Conservation (phyloP, 2,329 filamentous ascomycete genomes). For the Cladosporium sp. region DNA sequence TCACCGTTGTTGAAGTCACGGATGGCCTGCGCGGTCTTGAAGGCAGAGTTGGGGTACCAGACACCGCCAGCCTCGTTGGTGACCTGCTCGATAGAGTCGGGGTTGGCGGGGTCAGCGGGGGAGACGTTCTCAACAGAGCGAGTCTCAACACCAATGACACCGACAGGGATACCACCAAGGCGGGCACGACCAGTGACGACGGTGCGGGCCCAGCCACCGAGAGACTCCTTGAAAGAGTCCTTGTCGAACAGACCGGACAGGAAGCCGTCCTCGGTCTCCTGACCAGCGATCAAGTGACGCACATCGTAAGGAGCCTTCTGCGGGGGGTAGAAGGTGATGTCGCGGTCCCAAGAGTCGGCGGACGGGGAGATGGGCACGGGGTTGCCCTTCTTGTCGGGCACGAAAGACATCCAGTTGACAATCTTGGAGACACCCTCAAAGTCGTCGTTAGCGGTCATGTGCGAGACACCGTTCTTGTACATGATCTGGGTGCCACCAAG, state of each 20-base stretch:
- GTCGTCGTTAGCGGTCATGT: slow-evolving; percentile 97
- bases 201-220: slow-evolving; percentile 94
- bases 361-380: slow-evolving; percentile 89
- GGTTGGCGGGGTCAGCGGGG: slow-evolving; percentile 94
- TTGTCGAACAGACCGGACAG: slow-evolving; percentile 91
- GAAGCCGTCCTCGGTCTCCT: slow-evolving; percentile 81
- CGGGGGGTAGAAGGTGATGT: slow-evolving; percentile 75
- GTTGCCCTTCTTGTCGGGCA: slow-evolving; percentile 90
- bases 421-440: slow-evolving; percentile 98
- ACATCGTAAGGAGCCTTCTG: slow-evolving; percentile 88
- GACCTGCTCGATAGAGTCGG: slow-evolving; percentile 95
- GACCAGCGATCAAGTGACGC: slow-evolving; percentile 86
- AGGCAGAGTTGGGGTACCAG: slow-evolving; percentile 99
- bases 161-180: slow-evolving; percentile 94
- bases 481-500: slow-evolving; percentile 99
- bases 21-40: slow-evolving; percentile 99
- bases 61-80: slow-evolving; percentile 94
- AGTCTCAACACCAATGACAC: slow-evolving; percentile 96
- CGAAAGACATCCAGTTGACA: slow-evolving; percentile 95
- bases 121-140: slow-evolving; percentile 95
- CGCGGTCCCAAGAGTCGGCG: slow-evolving; percentile 86
- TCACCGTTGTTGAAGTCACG: slow-evolving; percentile 99
- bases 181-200: slow-evolving; percentile 96
- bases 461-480: slow-evolving; percentile 99
- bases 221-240: slow-evolving; percentile 92